Percentiles rank a stretch among this genome's conserved stretches.
These are phyloP conservation scores for Cladorrhinum samala DNA, from an alignment of 495 filamentous ascomycete genomes.

Conservation along the genomic window DNA sequence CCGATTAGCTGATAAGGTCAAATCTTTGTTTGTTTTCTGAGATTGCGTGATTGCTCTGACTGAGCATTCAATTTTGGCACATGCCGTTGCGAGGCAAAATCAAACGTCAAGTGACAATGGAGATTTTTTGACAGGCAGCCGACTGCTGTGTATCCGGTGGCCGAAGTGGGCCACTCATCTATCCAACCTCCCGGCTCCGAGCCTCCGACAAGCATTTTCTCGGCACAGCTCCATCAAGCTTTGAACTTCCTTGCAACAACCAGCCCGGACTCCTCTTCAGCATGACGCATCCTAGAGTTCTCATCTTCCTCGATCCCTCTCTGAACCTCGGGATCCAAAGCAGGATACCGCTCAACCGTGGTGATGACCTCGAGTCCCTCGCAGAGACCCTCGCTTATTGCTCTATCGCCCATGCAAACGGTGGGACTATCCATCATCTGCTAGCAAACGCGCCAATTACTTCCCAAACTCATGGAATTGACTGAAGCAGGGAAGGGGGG, in stretches of 20 bases:
- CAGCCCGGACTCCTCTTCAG: background rate
- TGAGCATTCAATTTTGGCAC: no score
- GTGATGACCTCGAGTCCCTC: background rate
- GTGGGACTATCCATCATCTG: background rate
- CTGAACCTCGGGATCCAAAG: background rate
- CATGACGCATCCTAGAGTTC: background rate
- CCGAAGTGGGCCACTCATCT: no score
- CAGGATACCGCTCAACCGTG: background rate
- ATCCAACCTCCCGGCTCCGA: no score
- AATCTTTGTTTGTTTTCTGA: background rate
- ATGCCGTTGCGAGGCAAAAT: no score
- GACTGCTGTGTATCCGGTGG: no score
- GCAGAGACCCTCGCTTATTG: background rate
- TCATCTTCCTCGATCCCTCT: background rate
- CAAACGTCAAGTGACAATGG: no score
- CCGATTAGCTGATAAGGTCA: background rate
- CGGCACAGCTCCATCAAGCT: no score
- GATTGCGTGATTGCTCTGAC: background rate
- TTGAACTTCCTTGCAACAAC: background rate
- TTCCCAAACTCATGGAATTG: no score
- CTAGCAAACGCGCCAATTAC: no score
- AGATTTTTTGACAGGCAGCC: no score
- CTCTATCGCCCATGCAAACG: background rate
- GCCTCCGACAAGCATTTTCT: no score
- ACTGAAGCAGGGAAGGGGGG: no score